Evolutionary conservation across 768 basidiomycete genomes (phyloP).

Genomic region (Lactarius sp.): DNA sequence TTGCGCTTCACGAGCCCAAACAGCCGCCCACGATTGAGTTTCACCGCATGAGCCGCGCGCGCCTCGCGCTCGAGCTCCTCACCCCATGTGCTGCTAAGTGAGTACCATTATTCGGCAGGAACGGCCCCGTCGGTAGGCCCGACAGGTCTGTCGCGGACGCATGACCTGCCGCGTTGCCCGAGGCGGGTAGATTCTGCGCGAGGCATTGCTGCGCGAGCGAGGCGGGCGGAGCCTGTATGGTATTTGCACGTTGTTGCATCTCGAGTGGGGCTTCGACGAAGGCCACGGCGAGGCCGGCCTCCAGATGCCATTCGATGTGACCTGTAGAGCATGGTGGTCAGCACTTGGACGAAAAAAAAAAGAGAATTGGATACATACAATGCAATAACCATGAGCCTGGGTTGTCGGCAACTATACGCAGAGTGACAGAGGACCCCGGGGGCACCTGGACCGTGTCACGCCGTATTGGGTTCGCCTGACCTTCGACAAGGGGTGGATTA

Average conservation of each 20-base stretch:
- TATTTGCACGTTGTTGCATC: constrained; percentile 48
- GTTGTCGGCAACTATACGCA: constrained; percentile 85
- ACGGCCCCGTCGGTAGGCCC: constrained; percentile 66
- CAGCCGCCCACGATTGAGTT: constrained; percentile 46
- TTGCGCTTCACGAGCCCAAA: constrained; percentile 35
- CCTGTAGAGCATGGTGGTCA: constrained; percentile 37
- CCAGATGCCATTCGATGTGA: constrained; percentile 85
- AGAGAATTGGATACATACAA: constrained; percentile 42
- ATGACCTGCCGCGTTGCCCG: constrained; percentile 87
- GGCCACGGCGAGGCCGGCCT: constrained; percentile 78
- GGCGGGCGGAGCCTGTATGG: constrained; percentile 45
- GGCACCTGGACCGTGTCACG: constrained; percentile 85
- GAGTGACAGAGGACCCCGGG: constrained; percentile 56
- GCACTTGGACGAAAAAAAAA: background rate
- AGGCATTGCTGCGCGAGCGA: constrained; percentile 67
- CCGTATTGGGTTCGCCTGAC: constrained; percentile 83
- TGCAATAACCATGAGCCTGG: constrained; percentile 89
- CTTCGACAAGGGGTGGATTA: constrained; percentile 77
- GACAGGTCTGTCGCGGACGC: constrained; percentile 61
- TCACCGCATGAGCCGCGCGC: constrained; percentile 49
- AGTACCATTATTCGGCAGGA: constrained; percentile 76
- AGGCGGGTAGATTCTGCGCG: constrained; percentile 48
- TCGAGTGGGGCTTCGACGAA: constrained; percentile 77
- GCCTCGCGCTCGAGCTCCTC: constrained; percentile 78
- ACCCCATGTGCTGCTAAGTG: constrained; percentile 46